Percentiles rank a stretch among this genome's conserved stretches.
phyloP scores from a whole-genome alignment of 768 basidiomycete genomes.

The Hypholoma sublateritium region DNA sequence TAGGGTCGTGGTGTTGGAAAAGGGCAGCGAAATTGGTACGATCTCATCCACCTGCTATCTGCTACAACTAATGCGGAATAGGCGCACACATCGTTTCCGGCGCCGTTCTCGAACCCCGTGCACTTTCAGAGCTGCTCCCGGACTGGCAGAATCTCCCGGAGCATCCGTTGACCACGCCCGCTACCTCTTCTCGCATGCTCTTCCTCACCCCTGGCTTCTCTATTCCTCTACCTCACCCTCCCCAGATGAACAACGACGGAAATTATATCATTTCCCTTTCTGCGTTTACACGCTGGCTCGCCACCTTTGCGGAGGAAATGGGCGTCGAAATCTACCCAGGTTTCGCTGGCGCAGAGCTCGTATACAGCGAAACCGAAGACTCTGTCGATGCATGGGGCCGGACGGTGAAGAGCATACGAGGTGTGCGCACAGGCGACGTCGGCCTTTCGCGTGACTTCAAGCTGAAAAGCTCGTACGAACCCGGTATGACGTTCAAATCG shows the following conservation, averaged over 20 bases:
- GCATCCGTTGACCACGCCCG: constrained; percentile 82
- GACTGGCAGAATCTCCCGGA: constrained; percentile 65
- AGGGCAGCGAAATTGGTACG: constrained; percentile 86
- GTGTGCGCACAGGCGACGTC: constrained; percentile 92
- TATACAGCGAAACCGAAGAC: constrained; percentile 59
- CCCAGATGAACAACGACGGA: constrained; percentile 92
- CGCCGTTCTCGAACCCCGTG: constrained; percentile 90
- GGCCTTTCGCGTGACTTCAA: constrained; percentile 77
- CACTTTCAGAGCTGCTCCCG: constrained; percentile 88
- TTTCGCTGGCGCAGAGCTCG: constrained; percentile 86
- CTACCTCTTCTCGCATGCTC: constrained; percentile 80
- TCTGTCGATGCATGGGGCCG: constrained; percentile 38
- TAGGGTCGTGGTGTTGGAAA: constrained; percentile 92
- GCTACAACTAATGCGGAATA: constrained; percentile 25
- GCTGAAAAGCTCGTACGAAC: constrained; percentile 88
- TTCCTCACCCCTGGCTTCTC: constrained; percentile 67
- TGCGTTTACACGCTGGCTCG: constrained; percentile 87
- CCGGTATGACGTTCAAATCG: constrained; percentile 94
- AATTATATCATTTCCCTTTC: constrained; percentile 94
- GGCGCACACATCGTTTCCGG: constrained; percentile 96
- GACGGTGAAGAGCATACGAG: constrained; percentile 56
- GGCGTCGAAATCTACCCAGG: constrained; percentile 98
- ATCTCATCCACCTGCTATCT: not conserved
- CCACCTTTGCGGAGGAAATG: constrained; percentile 72
- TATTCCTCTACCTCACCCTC: constrained; percentile 90